Evolutionary conservation across 257 asterid species (phyloP).

Genomic region (Solanum tarapatanum): DNA sequence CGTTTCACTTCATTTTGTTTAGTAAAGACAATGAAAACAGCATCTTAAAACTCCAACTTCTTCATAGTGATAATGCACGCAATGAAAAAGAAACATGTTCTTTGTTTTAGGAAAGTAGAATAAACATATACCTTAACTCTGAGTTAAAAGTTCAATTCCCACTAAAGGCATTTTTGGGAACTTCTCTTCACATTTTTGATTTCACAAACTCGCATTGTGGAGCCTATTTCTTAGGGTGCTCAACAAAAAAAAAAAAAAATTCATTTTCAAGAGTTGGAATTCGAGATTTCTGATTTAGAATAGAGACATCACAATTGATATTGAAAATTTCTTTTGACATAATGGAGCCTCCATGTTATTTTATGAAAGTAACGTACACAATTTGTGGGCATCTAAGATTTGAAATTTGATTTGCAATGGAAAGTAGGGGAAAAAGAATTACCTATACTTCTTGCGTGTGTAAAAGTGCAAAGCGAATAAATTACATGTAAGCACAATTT

Average conservation of each 20-base stretch:
- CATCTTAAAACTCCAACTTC: neutral
- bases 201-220: neutral
- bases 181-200: neutral
- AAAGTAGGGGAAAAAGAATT: neutral
- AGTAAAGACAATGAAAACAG: neutral
- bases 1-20: neutral
- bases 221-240: fast-evolving
- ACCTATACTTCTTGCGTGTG: neutral
- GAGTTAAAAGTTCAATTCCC: neutral
- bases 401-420: neutral
- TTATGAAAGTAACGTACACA: neutral
- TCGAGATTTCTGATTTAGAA: neutral
- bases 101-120: neutral
- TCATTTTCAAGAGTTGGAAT: fast-evolving
- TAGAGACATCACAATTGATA: neutral
- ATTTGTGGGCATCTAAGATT: neutral
- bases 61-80: neutral
- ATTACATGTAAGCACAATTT: neutral
- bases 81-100: neutral
- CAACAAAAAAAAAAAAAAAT: neutral
- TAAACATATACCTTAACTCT: neutral
- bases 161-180: neutral
- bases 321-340: neutral
- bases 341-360: neutral
- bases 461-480: neutral